Evolutionary conservation across 305 asterid species (phyloP).

Genomic region (Ilex paraguariensis): DNA sequence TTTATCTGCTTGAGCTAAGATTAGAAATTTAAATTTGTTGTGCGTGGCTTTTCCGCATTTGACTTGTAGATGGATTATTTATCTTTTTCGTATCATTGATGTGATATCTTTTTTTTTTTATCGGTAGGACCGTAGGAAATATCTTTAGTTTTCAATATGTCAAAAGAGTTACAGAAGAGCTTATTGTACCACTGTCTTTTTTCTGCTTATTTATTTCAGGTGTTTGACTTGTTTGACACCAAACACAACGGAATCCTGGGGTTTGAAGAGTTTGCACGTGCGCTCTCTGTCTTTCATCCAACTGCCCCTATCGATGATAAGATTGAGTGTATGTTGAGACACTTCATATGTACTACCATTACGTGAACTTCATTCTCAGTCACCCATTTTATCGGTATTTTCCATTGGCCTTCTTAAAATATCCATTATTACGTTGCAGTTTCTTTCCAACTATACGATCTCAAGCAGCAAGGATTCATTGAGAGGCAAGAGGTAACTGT

Average conservation of each 20-base stretch:
- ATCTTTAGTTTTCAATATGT: conserved; percentile 3
- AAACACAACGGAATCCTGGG: conserved; percentile 70
- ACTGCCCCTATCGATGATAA: conserved; percentile 69
- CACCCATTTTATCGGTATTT: no score
- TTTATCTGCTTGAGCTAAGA: no score
- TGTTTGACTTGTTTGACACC: conserved; percentile 74
- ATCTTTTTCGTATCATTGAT: background rate
- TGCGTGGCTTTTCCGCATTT: background rate
- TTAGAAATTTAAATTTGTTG: background rate
- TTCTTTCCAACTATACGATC: conserved; percentile 97
- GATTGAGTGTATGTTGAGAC: conserved; percentile 53
- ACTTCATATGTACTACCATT: background rate
- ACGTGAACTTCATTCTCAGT: no score
- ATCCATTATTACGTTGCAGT: conserved; percentile 42
- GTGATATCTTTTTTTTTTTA: background rate
- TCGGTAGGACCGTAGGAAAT: no score
- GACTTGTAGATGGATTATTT: background rate
- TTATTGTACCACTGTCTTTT: conserved; percentile 9
- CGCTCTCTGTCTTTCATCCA: conserved; percentile 80
- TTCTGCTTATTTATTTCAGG: conserved; percentile 39
- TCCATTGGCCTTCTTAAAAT: background rate
- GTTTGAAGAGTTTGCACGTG: conserved; percentile 79
- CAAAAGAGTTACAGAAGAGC: conserved; percentile 5
- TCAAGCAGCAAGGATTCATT: conserved; percentile 97
- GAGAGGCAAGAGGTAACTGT: conserved; percentile 93